A percentile compares a stretch with the other conserved stretches of the same genome.
phyloP scores from a whole-genome alignment of 441 rosid genomes.

The Theobroma grandiflorum region DNA sequence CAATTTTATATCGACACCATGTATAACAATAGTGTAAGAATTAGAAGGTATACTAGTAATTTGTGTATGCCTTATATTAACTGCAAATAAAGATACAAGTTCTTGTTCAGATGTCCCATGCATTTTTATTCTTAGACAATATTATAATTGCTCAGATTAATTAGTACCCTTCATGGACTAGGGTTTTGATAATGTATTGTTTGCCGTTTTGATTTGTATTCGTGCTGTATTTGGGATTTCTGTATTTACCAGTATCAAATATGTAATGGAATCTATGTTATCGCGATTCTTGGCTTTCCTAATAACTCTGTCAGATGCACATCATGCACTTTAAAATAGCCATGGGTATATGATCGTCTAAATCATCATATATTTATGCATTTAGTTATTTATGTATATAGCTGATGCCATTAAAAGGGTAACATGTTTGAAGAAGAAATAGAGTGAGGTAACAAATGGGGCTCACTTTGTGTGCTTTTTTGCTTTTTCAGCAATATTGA shows the following conservation, averaged over 20 bases:
- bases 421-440: slow-evolving; percentile 9
- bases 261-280: not conserved
- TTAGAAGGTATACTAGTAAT: not conserved
- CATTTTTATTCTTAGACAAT: slow-evolving; percentile 1
- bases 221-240: slow-evolving; percentile 1
- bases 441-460: not conserved
- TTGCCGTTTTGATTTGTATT: not conserved
- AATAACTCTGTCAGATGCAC: not conserved
- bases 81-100: not conserved
- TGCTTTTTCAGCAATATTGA: slow-evolving; percentile 49
- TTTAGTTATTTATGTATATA: not conserved
- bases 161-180: slow-evolving; percentile 11
- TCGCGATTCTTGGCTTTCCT: not conserved
- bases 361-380: not conserved
- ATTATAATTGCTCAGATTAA: not conserved
- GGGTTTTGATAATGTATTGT: not conserved
- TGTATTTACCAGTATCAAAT: not conserved
- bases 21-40: not conserved
- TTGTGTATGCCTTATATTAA: not conserved
- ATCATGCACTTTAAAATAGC: not conserved
- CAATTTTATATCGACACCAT: not conserved
- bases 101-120: not conserved
- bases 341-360: not conserved
- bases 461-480: slow-evolving; percentile 16
- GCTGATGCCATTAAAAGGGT: not conserved